phyloP scores from a whole-genome alignment of 768 basidiomycete species.

The Rhodotorula babjevae region DNA sequence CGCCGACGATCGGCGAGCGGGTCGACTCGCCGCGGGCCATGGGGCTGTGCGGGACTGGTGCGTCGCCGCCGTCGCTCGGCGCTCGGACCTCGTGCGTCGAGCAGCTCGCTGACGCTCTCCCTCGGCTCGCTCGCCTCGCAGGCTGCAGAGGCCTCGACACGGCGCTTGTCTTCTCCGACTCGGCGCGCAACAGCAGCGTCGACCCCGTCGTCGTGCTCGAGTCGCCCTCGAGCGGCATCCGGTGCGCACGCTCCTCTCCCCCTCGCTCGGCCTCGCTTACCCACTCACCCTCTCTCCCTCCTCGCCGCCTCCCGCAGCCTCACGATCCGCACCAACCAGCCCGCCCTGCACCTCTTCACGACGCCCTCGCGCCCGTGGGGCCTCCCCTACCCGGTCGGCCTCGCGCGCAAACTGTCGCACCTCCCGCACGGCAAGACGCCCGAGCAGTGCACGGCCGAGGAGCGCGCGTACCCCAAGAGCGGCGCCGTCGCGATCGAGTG shows the following conservation, averaged over 20 bases:
- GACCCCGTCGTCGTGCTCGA: constrained; percentile 5
- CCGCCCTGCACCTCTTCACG: constrained; percentile 11
- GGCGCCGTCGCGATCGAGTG: constrained; percentile 15
- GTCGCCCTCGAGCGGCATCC: constrained; percentile 8
- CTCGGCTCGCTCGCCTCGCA: neutral
- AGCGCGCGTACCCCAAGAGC: neutral
- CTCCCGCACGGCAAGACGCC: neutral
- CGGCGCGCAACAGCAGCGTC: neutral
- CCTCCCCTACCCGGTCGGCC: neutral
- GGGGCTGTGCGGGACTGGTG: constrained; percentile 12
- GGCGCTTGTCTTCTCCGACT: constrained; percentile 3
- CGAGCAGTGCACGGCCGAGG: neutral
- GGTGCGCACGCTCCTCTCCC: constrained; percentile 8
- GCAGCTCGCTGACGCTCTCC: neutral
- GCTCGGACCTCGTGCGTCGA: no score
- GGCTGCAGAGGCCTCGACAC: constrained; percentile 20
- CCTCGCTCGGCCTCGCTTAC: neutral
- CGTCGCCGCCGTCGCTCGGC: neutral
- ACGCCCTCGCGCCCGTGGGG: neutral
- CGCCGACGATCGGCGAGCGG: neutral
- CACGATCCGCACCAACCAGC: constrained; percentile 13
- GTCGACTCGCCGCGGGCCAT: neutral
- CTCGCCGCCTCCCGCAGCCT: neutral
- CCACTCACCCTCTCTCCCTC: no score
- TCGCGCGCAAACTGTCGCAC: neutral